Evolutionary conservation across 306 rosid species (phyloP).

Genomic region (Sphenostylis stenocarpa): DNA sequence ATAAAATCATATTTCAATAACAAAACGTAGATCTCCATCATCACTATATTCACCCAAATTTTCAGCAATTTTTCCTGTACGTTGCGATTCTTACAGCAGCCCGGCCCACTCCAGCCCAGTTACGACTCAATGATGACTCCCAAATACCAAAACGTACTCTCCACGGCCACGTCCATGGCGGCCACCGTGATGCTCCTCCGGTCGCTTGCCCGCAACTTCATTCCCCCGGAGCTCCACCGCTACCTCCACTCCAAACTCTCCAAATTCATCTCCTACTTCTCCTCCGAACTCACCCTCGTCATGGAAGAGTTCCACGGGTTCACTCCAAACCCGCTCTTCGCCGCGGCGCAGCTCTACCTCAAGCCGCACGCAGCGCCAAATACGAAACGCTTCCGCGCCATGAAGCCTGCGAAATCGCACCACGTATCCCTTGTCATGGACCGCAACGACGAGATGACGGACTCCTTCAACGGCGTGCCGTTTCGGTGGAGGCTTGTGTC

Average conservation of each 20-base stretch:
- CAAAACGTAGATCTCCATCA: background rate
- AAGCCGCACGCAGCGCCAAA: constrained; percentile 30
- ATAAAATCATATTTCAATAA: background rate
- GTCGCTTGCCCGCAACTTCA: constrained; percentile 27
- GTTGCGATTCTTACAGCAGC: background rate
- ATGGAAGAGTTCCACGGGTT: constrained; percentile 41
- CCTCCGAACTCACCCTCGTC: constrained; percentile 35
- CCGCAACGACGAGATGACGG: constrained; percentile 31
- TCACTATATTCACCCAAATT: no score
- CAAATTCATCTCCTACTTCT: background rate
- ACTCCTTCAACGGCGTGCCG: constrained; percentile 27
- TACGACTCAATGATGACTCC: background rate
- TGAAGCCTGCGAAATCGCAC: constrained; percentile 24
- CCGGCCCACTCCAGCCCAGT: background rate
- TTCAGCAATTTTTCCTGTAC: background rate
- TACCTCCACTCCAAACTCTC: constrained; percentile 23
- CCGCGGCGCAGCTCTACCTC: constrained; percentile 36
- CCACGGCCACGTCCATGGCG: constrained; percentile 37
- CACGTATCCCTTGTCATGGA: constrained; percentile 21
- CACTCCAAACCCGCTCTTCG: constrained; percentile 38
- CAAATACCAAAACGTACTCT: constrained; percentile 29
- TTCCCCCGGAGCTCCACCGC: constrained; percentile 31
- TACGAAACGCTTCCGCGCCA: constrained; percentile 30
- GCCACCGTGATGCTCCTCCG: constrained; percentile 45
- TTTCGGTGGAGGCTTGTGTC: constrained; percentile 39